Conservation (phyloP, 331 rosid species). For the Pyracantha coccinea region DNA sequence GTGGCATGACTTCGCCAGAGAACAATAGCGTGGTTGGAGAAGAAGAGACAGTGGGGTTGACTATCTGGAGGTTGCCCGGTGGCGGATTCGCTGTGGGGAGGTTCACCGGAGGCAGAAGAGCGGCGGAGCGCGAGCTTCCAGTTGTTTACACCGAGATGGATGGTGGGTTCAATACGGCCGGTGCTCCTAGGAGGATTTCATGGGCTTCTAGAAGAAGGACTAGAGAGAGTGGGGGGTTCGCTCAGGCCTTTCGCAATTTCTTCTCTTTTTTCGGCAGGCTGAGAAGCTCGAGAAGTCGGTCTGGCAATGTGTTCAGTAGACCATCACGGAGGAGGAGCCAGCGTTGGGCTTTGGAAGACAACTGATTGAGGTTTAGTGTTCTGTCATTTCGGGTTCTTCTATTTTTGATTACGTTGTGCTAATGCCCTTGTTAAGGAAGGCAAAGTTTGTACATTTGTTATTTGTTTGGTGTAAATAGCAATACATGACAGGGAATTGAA, state of each 20-base stretch:
- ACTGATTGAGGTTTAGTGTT: conserved; percentile 17
- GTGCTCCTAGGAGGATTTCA: conserved; percentile 46
- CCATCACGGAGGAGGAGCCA: conserved; percentile 31
- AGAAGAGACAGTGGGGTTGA: conserved; percentile 49
- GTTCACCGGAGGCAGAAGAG: conserved; percentile 55
- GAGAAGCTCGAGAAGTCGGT: conserved; percentile 36
- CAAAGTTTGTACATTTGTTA: conserved; percentile 15
- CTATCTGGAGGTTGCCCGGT: conserved; percentile 68
- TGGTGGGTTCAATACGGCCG: conserved; percentile 44
- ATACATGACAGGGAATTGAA: conserved; percentile 19
- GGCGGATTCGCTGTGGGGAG: conserved; percentile 75
- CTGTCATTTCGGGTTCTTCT: not conserved
- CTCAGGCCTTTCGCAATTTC: conserved; percentile 27
- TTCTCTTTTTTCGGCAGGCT: conserved; percentile 42
- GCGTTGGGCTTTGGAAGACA: conserved; percentile 19
- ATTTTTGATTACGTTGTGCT: conserved; percentile 7
- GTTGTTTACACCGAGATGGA: conserved; percentile 66
- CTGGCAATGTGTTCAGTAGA: conserved; percentile 28
- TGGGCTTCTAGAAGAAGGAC: conserved; percentile 41
- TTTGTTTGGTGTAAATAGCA: conserved; percentile 39
- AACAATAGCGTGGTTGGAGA: conserved; percentile 13
- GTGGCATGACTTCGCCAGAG: conserved; percentile 35
- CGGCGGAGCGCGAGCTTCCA: conserved; percentile 58
- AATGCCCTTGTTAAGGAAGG: conserved; percentile 5
- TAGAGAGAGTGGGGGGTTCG: conserved; percentile 43